Conservation (phyloP, 495 filamentous ascomycete species). For the Zalerion maritima region DNA sequence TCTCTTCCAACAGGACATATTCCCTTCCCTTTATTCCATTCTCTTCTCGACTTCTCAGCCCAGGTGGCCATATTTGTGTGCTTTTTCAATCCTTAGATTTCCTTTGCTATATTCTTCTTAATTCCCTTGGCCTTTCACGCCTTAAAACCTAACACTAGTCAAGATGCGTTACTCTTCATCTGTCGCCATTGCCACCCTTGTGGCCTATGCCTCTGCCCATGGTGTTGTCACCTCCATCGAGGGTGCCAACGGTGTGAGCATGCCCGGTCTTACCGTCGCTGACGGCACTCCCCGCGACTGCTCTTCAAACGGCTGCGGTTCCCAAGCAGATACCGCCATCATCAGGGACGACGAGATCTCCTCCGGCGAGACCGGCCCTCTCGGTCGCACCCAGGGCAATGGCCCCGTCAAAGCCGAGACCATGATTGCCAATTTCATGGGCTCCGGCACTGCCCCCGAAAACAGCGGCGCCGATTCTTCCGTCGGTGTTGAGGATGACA, state of each 20-base stretch:
- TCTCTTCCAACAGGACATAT: too few species aligned
- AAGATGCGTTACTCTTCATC: constrained; percentile 22
- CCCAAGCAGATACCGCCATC: constrained; percentile 36
- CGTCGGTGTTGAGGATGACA: constrained; percentile 19
- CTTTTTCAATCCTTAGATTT: too few species aligned
- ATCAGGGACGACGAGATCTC: constrained; percentile 34
- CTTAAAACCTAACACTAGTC: constrained; percentile 3
- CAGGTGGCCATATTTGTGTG: too few species aligned
- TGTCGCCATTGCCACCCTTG: constrained; percentile 9
- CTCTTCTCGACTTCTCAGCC: too few species aligned
- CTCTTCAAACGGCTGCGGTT: constrained; percentile 33
- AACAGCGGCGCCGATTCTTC: constrained; percentile 19
- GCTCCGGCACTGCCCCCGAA: constrained; percentile 17
- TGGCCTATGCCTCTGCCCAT: constrained; percentile 23
- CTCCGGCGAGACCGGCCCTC: constrained; percentile 29
- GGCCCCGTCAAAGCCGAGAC: constrained; percentile 36
- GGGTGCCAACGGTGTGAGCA: constrained; percentile 38
- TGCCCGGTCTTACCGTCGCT: constrained; percentile 39
- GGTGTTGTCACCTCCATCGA: constrained; percentile 35
- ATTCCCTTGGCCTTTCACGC: constrained; percentile 1
- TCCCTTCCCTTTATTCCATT: too few species aligned
- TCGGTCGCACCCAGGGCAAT: constrained; percentile 41
- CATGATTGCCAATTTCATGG: constrained; percentile 32
- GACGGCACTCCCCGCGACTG: constrained; percentile 46
- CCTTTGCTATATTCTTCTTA: too few species aligned